Base-by-base conservation (phyloP, 257 asterid species). In the Solanum bulbocastanum region DNA sequence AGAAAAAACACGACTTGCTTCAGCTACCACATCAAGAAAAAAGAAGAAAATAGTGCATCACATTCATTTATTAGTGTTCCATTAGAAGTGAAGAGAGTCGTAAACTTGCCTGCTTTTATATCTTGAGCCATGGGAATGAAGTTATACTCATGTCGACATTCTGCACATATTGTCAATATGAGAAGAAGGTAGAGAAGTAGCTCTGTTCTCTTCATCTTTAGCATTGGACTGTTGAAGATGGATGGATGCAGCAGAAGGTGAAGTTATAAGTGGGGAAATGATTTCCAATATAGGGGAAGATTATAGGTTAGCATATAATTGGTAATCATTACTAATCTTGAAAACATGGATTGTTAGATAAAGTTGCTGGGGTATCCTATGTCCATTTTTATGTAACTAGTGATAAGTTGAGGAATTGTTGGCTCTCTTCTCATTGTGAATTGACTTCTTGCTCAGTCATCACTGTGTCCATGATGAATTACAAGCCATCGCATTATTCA, bases 381-480 rank as follows among this genome's bases (percentile, higher is more conserved):
- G 93, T 89, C 85, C 44, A 72, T 35, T 87, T 73, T 78, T 72
- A 84, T 72, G 88, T 79, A 32, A 78, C 46, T 40, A 37, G 85
- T 86, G 88, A 89, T 87, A 56, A 88, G 91, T 49, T 89, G 66
- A 69, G 87, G 90, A 84, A 81, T 89, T 22, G 68, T 81, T 88
- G 89, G 86, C 32, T 89, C 84, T 79, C 86, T 79, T 84, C 14
- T 92, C 91, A 91, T 91, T 92, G 90, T 90, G 90, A 78, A 87
- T 92, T 93, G 95, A 91, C 92, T 90, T 92, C 89, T 82, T 89
- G 84, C 44, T 78, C 52, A 14, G 62, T 90, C 91, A 94, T 93
- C 89, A 94, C 91, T 92, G 90, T 85, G 52, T 69, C 86, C 92
- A 88, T 90, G 91, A 90, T 91, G 87, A 82, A 74, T 83, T 79